Percentiles rank a stretch among this genome's conserved stretches.
Evolutionary conservation across 768 basidiomycete species (phyloP).

Genomic region (Rhodosporidiobolus sp.): DNA sequence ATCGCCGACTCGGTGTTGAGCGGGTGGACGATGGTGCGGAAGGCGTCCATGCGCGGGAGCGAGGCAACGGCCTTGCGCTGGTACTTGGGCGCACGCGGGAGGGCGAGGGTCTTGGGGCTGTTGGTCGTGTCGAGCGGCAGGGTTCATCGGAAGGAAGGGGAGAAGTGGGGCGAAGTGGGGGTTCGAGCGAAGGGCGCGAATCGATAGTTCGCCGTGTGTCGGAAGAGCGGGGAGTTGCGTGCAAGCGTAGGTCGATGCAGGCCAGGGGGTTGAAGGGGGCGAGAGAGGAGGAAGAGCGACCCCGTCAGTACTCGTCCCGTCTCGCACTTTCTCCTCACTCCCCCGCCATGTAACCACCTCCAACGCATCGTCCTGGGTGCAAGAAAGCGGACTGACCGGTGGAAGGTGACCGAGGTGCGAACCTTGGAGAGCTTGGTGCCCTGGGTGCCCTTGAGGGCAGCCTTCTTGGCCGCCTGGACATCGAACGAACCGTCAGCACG

Average conservation of each 20-base stretch:
- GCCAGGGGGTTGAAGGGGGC: not conserved
- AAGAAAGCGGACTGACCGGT: slow-evolving; percentile 25
- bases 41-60: slow-evolving; percentile 93
- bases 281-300: too few species aligned
- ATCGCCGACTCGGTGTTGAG: slow-evolving; percentile 74
- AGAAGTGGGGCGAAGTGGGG: not conserved
- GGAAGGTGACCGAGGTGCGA: slow-evolving; percentile 80
- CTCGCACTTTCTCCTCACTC: too few species aligned
- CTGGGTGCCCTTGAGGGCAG: slow-evolving; percentile 81
- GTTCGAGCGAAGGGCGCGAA: not conserved
- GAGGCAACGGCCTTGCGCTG: slow-evolving; percentile 92
- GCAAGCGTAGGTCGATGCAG: not conserved
- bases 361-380: not conserved
- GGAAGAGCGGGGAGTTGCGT: not conserved
- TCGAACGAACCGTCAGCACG: not conserved
- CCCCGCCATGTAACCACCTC: not conserved
- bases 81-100: slow-evolving; percentile 82
- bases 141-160: not conserved
- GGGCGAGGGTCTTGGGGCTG: slow-evolving; percentile 87
- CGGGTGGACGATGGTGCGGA: slow-evolving; percentile 75
- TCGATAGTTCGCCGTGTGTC: not conserved
- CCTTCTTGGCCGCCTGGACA: slow-evolving; percentile 76
- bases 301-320: not conserved
- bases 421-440: slow-evolving; percentile 46
- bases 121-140: slow-evolving; percentile 53